These are phyloP conservation scores for Selaginella tamariscina DNA, from an alignment of 75 land plant species.

Conservation along the genomic window DNA sequence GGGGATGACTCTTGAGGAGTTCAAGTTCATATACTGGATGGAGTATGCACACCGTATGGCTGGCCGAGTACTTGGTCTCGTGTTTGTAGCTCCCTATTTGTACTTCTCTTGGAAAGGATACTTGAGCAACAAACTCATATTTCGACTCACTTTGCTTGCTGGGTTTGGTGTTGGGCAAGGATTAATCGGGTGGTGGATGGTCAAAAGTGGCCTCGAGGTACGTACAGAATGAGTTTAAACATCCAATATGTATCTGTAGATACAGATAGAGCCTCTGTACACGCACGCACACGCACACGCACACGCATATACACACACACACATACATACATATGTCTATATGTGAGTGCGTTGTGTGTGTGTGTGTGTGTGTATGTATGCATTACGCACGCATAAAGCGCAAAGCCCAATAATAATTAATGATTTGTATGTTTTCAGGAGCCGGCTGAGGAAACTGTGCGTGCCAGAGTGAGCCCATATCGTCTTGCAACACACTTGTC, in stretches of 20 bases:
- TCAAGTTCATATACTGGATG: conserved; percentile 98
- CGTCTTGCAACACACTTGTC: conserved; percentile 90
- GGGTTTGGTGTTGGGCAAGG: conserved; percentile 96
- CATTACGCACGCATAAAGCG: too few relatives aligned
- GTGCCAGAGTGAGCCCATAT: conserved; percentile 93
- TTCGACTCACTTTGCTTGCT: conserved; percentile 62
- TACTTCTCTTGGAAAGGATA: conserved; percentile 81
- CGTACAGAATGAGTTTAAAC: too few relatives aligned
- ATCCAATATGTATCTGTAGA: too few relatives aligned
- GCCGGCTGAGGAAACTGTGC: conserved; percentile 64
- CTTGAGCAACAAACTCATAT: conserved; percentile 54
- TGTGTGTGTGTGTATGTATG: too few relatives aligned
- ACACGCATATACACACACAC: too few relatives aligned
- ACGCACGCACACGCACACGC: too few relatives aligned
- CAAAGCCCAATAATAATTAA: too few relatives aligned
- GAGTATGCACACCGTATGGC: conserved; percentile 99
- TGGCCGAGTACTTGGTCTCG: conserved; percentile 85
- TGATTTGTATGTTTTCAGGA: conserved; percentile 51
- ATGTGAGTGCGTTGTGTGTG: too few relatives aligned
- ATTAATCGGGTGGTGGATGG: conserved; percentile 99
- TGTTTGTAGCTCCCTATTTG: conserved; percentile 69
- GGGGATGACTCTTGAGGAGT: conserved; percentile 81
- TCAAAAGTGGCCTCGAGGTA: conserved; percentile 97
- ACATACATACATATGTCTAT: too few relatives aligned
- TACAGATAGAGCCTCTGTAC: too few relatives aligned